These are phyloP conservation scores for Pestalotiopsis sp. DNA, from an alignment of 2,329 filamentous ascomycete genomes.

Conservation along the genomic window DNA sequence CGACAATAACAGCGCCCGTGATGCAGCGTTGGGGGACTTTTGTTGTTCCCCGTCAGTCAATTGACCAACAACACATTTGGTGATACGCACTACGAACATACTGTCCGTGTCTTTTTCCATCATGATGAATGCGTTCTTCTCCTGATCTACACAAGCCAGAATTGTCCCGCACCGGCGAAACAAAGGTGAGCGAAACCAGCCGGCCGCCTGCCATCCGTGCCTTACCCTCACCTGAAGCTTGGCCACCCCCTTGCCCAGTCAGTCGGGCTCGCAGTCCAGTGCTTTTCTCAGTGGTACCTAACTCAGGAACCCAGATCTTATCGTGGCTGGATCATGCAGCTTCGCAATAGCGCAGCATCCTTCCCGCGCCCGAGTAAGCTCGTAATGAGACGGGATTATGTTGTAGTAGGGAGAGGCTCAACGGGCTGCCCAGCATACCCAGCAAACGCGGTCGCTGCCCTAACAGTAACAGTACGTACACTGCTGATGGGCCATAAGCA, in stretches of 20 bases:
- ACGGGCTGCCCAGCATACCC: not conserved
- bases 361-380: not conserved
- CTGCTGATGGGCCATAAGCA: not conserved
- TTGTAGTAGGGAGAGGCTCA: not conserved
- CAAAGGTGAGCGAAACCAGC: not conserved
- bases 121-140: not conserved
- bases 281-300: not conserved
- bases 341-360: not conserved
- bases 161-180: not conserved
- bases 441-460: not conserved
- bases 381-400: not conserved
- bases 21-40: no score
- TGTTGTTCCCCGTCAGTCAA: no score
- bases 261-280: not conserved
- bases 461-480: no score
- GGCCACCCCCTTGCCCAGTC: not conserved
- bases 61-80: not conserved
- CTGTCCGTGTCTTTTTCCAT: not conserved
- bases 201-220: not conserved
- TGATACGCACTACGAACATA: not conserved
- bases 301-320: slow-evolving; percentile 5
- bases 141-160: not conserved
- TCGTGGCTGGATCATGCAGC: slow-evolving; percentile 7
- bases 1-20: no score
- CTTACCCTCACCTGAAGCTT: not conserved